phyloP scores from a whole-genome alignment of 83 land plant species.

The Picea mariana region DNA sequence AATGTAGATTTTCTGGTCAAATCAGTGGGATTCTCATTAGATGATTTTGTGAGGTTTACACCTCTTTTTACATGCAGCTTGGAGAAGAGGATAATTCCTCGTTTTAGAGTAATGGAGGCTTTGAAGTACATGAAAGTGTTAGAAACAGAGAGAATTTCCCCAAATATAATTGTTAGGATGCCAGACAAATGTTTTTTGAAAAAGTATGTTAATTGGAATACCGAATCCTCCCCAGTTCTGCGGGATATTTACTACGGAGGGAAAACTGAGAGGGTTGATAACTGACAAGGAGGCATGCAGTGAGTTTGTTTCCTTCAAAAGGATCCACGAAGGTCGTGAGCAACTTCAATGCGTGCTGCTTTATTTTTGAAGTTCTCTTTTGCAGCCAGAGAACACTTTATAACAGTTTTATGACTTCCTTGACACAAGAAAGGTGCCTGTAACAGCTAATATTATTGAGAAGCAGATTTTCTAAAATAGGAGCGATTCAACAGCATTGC shows the following conservation, averaged over 20 bases:
- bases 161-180: background rate
- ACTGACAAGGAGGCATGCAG: background rate
- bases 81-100: slow-evolving; percentile 21
- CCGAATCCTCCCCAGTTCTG: slow-evolving; percentile 6
- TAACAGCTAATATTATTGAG: no score
- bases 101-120: slow-evolving; percentile 20
- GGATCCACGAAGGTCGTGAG: no score
- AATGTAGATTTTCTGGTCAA: slow-evolving; percentile 23
- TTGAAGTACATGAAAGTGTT: slow-evolving; percentile 15
- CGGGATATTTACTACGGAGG: slow-evolving; percentile 15
- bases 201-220: slow-evolving; percentile 14
- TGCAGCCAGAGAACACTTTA: no score
- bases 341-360: no score
- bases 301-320: background rate
- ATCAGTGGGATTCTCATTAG: background rate
- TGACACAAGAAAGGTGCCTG: no score
- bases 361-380: no score
- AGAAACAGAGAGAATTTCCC: slow-evolving; percentile 3
- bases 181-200: slow-evolving; percentile 15
- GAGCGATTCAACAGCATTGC: no score
- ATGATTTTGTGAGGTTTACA: background rate
- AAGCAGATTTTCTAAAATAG: no score
- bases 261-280: no score
- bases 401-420: no score
- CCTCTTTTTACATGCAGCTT: background rate